phyloP scores from a whole-genome alignment of 768 basidiomycete genomes.

The Leucocoprinus sp. region DNA sequence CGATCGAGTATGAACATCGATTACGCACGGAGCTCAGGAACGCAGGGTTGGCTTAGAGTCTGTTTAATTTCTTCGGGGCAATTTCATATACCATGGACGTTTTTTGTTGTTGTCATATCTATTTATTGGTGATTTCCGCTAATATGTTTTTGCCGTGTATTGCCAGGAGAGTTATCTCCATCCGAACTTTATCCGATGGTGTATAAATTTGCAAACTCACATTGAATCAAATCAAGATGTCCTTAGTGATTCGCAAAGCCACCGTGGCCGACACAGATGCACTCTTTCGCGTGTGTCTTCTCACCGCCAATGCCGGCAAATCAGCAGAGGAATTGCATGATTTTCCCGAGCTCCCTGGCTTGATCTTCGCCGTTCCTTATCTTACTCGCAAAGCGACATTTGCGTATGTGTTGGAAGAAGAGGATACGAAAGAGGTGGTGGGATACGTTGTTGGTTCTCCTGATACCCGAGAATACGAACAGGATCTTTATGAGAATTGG shows the following conservation, averaged over 20 bases:
- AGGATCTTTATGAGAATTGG: conserved; percentile 47
- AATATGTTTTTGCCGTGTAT: too few species aligned
- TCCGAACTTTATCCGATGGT: conserved; percentile 1
- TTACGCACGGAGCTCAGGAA: conserved; percentile 52
- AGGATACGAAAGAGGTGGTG: conserved; percentile 39
- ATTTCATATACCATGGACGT: not conserved
- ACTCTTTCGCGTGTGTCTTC: conserved; percentile 64
- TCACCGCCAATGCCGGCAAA: conserved; percentile 64
- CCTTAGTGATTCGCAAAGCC: conserved; percentile 40
- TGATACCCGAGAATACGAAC: conserved; percentile 61
- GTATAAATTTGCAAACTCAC: not conserved
- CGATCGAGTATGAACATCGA: conserved; percentile 45
- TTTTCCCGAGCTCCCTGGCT: conserved; percentile 55
- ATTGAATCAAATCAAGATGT: conserved; percentile 19
- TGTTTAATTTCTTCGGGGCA: not conserved
- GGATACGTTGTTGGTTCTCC: conserved; percentile 65
- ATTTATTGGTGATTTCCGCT: not conserved
- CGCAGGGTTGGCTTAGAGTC: conserved; percentile 49
- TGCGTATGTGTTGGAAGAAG: conserved; percentile 67
- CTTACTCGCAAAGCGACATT: conserved; percentile 58
- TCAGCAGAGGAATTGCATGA: conserved; percentile 58
- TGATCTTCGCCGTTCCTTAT: conserved; percentile 72
- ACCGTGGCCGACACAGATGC: conserved; percentile 44
- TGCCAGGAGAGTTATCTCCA: too few species aligned
- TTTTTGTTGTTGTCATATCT: not conserved